phyloP scores from a whole-genome alignment of 768 basidiomycete genomes.

The Gymnopilus junonius region DNA sequence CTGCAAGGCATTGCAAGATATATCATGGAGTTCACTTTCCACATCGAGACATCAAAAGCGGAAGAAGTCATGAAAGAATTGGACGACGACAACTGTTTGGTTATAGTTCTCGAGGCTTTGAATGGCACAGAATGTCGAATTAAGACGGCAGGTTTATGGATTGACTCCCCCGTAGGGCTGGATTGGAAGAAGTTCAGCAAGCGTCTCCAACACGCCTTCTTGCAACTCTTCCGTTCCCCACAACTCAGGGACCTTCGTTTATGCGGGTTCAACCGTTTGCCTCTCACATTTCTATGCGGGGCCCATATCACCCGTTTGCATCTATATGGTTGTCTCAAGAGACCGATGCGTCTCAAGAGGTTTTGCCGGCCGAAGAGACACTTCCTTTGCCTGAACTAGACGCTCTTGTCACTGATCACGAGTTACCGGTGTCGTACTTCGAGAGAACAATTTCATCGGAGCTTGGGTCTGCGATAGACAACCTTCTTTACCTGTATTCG shows the following conservation, averaged over 20 bases:
- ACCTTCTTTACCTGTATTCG: not conserved
- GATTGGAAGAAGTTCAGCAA: not conserved
- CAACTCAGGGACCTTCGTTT: not conserved
- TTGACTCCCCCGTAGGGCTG: not conserved
- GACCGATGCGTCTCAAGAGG: too few species aligned
- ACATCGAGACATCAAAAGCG: too few species aligned
- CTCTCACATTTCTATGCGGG: not conserved
- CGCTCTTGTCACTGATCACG: not conserved
- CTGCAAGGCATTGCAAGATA: too few species aligned
- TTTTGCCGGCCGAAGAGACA: not conserved
- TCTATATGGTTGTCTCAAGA: not conserved
- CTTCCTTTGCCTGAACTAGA: not conserved
- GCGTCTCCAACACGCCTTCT: not conserved
- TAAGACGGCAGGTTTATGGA: too few species aligned
- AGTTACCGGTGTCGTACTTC: not conserved
- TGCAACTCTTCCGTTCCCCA: not conserved
- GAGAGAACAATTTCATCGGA: not conserved
- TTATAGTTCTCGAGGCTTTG: too few species aligned
- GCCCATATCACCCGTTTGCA: not conserved
- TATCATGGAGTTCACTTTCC: too few species aligned
- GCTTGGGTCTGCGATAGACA: not conserved
- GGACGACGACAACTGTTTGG: too few species aligned
- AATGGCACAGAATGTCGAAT: too few species aligned
- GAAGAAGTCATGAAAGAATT: too few species aligned
- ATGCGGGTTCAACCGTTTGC: not conserved